These are phyloP conservation scores for Plasmodium blacklocki DNA, from an alignment of 169 alveolate species.

Conservation along the genomic window DNA sequence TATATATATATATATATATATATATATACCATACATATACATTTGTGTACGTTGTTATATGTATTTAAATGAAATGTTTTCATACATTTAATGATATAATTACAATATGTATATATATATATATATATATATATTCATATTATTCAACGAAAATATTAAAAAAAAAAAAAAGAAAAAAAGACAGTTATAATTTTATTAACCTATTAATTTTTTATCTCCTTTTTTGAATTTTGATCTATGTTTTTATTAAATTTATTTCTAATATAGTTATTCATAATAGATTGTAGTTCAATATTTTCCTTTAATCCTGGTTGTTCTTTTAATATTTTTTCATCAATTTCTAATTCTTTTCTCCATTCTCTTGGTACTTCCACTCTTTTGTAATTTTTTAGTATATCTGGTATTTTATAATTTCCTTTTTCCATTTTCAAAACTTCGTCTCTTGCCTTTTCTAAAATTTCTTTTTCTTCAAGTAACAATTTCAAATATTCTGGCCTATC, in stretches of 20 bases:
- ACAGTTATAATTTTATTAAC: neutral
- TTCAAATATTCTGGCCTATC: slow-evolving; percentile 78
- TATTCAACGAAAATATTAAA: neutral
- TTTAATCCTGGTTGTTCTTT: slow-evolving; percentile 75
- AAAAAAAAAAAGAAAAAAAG: neutral
- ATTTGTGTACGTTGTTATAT: no score
- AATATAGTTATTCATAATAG: slow-evolving; percentile 70
- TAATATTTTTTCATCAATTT: slow-evolving; percentile 70
- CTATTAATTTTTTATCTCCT: slow-evolving; percentile 34
- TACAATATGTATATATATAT: no score
- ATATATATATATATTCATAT: neutral
- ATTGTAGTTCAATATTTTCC: slow-evolving; percentile 74
- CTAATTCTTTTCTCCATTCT: slow-evolving; percentile 75
- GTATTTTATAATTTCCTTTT: slow-evolving; percentile 66
- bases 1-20: no score
- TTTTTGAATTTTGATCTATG: slow-evolving; percentile 7
- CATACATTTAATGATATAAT: no score
- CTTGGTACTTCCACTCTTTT: slow-evolving; percentile 77
- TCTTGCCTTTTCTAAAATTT: slow-evolving; percentile 71
- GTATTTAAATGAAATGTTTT: no score
- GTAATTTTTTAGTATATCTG: slow-evolving; percentile 71
- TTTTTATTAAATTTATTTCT: slow-evolving; percentile 59
- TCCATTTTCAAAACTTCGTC: slow-evolving; percentile 67
- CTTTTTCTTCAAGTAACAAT: slow-evolving; percentile 63
- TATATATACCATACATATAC: no score